These are phyloP conservation scores for Miscanthus sacchariflorus DNA, from an alignment of 202 grass and related monocot genomes.

Conservation along the genomic window DNA sequence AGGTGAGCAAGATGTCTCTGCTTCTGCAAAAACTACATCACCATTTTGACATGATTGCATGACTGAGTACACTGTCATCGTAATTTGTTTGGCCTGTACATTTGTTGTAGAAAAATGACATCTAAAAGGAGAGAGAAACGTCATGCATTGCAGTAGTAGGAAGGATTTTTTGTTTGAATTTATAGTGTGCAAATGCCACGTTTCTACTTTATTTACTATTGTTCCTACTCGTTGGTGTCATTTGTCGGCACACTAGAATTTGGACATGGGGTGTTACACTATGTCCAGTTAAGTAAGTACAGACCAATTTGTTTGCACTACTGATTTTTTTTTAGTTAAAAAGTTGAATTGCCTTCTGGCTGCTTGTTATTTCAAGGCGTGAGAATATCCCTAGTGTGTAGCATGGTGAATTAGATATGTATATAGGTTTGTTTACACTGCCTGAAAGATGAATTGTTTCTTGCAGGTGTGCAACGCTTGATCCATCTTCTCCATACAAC, in stretches of 20 bases:
- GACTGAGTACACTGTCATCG: background rate
- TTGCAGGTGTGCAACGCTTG: conserved; percentile 67
- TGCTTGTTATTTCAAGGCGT: conserved; percentile 8
- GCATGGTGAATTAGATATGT: conserved; percentile 8
- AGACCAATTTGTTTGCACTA: background rate
- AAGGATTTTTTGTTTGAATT: background rate
- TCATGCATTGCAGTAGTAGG: background rate
- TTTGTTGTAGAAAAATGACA: background rate
- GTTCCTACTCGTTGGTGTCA: background rate
- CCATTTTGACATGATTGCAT: background rate
- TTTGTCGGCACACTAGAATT: background rate
- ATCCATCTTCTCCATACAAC: conserved; percentile 79
- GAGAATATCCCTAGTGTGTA: background rate
- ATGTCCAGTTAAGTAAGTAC: background rate
- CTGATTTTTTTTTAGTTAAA: background rate
- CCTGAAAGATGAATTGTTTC: conserved; percentile 1
- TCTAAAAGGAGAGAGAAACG: background rate
- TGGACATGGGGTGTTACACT: background rate
- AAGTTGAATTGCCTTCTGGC: background rate
- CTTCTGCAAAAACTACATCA: background rate
- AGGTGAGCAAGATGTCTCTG: conserved; percentile 48
- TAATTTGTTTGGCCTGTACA: background rate
- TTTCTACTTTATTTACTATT: background rate
- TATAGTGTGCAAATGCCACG: background rate
- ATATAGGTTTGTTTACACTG: background rate